A percentile compares a stretch with the other conserved stretches of the same genome.
Conservation (phyloP, 225 moss, liverwort and hornwort genomes). For the Anthoceros angustus region DNA sequence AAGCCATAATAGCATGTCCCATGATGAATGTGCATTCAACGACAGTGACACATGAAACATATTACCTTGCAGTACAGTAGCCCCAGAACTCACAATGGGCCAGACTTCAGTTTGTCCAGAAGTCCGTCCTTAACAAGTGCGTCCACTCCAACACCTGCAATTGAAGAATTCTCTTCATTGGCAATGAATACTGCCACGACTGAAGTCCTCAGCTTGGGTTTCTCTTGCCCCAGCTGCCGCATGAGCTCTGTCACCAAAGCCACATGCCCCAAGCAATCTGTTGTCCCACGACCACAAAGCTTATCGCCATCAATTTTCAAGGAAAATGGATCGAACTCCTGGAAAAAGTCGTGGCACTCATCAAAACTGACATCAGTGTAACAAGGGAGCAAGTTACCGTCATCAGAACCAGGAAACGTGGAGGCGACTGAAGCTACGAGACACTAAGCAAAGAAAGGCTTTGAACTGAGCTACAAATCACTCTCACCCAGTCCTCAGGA, state of each 20-base stretch:
- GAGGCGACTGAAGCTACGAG: too few relatives aligned
- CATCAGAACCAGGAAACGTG: neutral
- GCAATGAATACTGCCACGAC: constrained; percentile 60
- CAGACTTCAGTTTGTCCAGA: constrained; percentile 46
- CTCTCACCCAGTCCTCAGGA: constrained; percentile 41
- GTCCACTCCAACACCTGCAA: constrained; percentile 45
- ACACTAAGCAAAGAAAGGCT: neutral
- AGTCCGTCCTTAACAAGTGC: constrained; percentile 50
- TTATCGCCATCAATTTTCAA: constrained; percentile 48
- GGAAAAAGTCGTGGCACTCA: neutral
- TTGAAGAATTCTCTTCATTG: constrained; percentile 50
- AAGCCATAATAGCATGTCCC: neutral
- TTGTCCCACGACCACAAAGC: constrained; percentile 52
- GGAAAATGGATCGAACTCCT: constrained; percentile 54
- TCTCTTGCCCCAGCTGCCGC: constrained; percentile 32
- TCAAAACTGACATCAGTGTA: neutral
- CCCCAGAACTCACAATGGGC: constrained; percentile 35
- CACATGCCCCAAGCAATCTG: constrained; percentile 62
- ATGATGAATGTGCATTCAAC: neutral
- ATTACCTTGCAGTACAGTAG: neutral
- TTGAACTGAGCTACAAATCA: neutral
- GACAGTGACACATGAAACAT: neutral
- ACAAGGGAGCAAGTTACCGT: neutral
- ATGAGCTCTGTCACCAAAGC: constrained; percentile 60
- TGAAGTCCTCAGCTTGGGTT: constrained; percentile 26